Conservation (phyloP, 176 grass and related monocot genomes). For the Musa schizocarpa region DNA sequence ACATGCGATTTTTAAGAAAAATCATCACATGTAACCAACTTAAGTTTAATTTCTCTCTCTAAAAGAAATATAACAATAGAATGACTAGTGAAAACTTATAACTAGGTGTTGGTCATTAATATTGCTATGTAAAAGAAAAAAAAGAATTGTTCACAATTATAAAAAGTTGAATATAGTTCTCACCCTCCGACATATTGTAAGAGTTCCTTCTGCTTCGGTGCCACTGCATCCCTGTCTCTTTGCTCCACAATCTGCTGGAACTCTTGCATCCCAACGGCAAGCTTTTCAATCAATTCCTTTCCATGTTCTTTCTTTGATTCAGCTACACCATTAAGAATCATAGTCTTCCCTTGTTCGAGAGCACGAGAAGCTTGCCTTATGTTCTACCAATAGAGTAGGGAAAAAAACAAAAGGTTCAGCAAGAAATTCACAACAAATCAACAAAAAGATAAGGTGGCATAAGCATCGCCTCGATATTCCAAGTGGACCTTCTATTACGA, state of each 20-base stretch:
- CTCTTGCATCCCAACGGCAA: conserved; percentile 70
- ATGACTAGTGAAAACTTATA: too few relatives aligned
- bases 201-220: conserved; percentile 96
- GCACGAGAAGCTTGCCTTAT: conserved; percentile 79
- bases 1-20: neutral
- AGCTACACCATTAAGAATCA: conserved; percentile 72
- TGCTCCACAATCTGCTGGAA: conserved; percentile 72
- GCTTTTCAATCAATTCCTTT: conserved; percentile 63
- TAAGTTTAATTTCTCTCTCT: too few relatives aligned
- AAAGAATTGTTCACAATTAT: neutral
- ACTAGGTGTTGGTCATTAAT: neutral
- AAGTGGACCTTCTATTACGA: too few relatives aligned
- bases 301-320: conserved; percentile 92
- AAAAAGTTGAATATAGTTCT: conserved; percentile 13
- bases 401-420: conserved; percentile 5
- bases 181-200: conserved; percentile 91
- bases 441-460: neutral
- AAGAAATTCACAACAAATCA: neutral
- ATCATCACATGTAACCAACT: neutral
- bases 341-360: conserved; percentile 53
- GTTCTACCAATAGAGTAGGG: conserved; percentile 48
- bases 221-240: conserved; percentile 75
- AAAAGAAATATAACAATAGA: too few relatives aligned
- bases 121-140: neutral
- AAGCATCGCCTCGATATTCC: too few relatives aligned